Conservation (phyloP, 345 rosid species). For the Jatropha curcas region DNA sequence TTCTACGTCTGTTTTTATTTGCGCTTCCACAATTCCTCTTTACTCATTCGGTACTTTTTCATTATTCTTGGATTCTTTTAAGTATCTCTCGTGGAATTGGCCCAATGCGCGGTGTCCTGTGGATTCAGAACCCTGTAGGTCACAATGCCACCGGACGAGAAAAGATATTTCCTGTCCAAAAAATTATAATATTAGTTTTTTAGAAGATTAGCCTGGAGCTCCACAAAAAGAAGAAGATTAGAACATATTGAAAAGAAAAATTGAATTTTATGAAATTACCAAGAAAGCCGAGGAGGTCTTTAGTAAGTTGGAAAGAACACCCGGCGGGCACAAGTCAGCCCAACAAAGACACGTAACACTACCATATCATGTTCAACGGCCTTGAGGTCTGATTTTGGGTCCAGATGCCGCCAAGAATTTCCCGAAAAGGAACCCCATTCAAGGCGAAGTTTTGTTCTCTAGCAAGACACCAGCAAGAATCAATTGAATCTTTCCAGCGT, state of each 20-base stretch:
- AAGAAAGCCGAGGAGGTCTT: not conserved
- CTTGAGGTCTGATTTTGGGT: constrained; percentile 7
- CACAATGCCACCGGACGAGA: too few relatives aligned
- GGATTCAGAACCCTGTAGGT: too few relatives aligned
- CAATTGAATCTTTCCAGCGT: not conserved
- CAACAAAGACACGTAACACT: constrained; percentile 6
- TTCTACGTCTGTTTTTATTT: not conserved
- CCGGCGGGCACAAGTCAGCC: not conserved
- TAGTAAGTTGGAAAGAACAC: not conserved
- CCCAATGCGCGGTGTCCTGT: too few relatives aligned
- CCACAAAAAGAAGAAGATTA: too few relatives aligned
- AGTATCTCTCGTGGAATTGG: not conserved
- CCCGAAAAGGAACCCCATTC: not conserved
- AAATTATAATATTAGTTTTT: not conserved
- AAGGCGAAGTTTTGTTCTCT: not conserved
- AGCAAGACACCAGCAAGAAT: not conserved
- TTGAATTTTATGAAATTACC: not conserved
- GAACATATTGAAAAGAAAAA: too few relatives aligned
- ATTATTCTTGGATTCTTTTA: not conserved
- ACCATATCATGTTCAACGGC: constrained; percentile 12
- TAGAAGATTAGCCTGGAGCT: too few relatives aligned
- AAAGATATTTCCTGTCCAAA: not conserved
- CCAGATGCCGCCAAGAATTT: not conserved
- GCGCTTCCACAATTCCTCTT: not conserved
- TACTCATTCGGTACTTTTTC: not conserved